Conservation (phyloP, 352 stramenopile species). For the Phytophthora sojae region DNA sequence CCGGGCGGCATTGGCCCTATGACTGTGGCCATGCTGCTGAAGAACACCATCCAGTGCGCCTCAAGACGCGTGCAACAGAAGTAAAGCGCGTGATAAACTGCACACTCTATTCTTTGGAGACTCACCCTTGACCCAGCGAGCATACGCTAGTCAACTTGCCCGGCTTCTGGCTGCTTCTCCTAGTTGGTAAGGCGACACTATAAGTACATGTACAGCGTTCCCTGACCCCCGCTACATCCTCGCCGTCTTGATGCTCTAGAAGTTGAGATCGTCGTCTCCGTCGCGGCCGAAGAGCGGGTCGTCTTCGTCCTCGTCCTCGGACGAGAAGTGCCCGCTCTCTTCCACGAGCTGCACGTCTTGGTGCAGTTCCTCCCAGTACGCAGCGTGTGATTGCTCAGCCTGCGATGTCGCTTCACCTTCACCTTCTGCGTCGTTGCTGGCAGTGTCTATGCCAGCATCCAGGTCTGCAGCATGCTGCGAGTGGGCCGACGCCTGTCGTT, state of each 20-base stretch:
- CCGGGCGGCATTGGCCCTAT: constrained; percentile 97
- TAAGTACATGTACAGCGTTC: constrained; percentile 34
- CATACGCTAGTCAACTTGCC: constrained; percentile 5
- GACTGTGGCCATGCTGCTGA: constrained; percentile 96
- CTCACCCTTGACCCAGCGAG: constrained; percentile 26
- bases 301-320: constrained; percentile 42
- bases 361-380: constrained; percentile 78
- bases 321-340: constrained; percentile 75
- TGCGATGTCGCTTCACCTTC: neutral
- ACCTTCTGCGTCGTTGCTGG: neutral
- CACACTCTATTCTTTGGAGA: constrained; percentile 9
- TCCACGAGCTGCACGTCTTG: constrained; percentile 79
- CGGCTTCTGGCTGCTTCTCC: constrained; percentile 32
- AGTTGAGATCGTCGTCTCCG: constrained; percentile 11
- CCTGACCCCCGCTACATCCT: constrained; percentile 6
- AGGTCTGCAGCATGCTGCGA: constrained; percentile 30
- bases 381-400: constrained; percentile 29
- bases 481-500: constrained; percentile 44
- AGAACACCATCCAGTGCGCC: constrained; percentile 80
- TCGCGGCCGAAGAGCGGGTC: constrained; percentile 19
- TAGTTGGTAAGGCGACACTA: constrained; percentile 33
- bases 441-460: constrained; percentile 4
- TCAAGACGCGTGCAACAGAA: constrained; percentile 26
- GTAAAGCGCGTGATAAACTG: constrained; percentile 6
- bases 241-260: neutral